These are phyloP conservation scores for Rhynchospora tenuis DNA, from an alignment of 176 grass and related monocot species.

Conservation along the genomic window DNA sequence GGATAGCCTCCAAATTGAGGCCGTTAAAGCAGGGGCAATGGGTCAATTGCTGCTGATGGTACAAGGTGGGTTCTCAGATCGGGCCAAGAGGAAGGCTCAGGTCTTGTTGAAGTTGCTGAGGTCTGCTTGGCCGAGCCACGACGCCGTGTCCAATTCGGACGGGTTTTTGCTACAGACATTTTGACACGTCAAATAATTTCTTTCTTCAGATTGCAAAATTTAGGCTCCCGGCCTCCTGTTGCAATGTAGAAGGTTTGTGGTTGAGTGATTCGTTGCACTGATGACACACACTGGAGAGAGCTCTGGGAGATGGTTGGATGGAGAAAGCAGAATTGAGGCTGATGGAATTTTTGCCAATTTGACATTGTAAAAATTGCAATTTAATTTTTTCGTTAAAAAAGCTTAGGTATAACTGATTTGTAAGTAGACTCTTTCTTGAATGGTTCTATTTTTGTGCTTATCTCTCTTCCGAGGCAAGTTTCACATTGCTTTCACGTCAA, in stretches of 20 bases:
- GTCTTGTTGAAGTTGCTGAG: slow-evolving; percentile 80
- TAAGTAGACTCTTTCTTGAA: background rate
- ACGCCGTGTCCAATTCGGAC: slow-evolving; percentile 74
- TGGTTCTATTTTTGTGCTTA: background rate
- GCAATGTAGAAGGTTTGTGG: background rate
- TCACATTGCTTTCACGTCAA: slow-evolving; percentile 4
- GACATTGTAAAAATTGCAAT: slow-evolving; percentile 23
- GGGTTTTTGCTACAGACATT: slow-evolving; percentile 43
- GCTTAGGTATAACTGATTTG: slow-evolving; percentile 16
- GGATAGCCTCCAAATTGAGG: slow-evolving; percentile 77
- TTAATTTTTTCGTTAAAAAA: slow-evolving; percentile 11
- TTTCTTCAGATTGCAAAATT: background rate
- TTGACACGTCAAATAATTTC: background rate
- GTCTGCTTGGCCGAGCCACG: slow-evolving; percentile 50
- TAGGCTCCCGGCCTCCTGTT: background rate
- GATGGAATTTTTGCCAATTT: slow-evolving; percentile 17
- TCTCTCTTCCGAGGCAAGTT: slow-evolving; percentile 2
- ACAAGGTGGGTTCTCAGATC: slow-evolving; percentile 85
- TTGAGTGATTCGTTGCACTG: background rate
- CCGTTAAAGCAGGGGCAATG: slow-evolving; percentile 71
- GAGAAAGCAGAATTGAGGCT: background rate
- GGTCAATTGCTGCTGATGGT: slow-evolving; percentile 73
- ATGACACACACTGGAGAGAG: background rate
- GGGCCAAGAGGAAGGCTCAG: slow-evolving; percentile 90
- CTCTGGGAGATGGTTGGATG: background rate